Percentiles rank a stretch among this genome's conserved stretches.
Conservation (phyloP, 768 basidiomycete species). For the Mycena pura region DNA sequence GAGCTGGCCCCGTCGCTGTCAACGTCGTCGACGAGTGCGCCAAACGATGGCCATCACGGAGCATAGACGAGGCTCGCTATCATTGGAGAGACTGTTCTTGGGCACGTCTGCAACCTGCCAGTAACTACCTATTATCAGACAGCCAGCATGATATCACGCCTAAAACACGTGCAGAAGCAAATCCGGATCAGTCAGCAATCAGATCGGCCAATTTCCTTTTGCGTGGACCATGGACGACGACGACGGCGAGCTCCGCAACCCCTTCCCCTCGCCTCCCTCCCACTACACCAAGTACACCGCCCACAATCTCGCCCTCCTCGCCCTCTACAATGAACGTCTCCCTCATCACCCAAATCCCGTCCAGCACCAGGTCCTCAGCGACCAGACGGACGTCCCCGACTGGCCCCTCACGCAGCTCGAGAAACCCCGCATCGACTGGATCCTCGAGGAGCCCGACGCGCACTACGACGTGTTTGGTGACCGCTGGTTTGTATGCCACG, state of each 20-base stretch:
- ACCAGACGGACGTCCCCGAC: slow-evolving; percentile 77
- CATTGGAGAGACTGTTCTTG: too few relatives aligned
- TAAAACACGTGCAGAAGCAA: too few relatives aligned
- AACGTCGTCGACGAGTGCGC: too few relatives aligned
- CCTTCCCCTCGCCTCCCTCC: slow-evolving; percentile 89
- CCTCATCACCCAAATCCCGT: slow-evolving; percentile 50
- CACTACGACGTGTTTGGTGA: slow-evolving; percentile 88
- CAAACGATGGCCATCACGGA: too few relatives aligned
- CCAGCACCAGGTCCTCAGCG: slow-evolving; percentile 70
- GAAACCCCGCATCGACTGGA: slow-evolving; percentile 91
- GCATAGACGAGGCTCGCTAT: too few relatives aligned
- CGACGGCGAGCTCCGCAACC: slow-evolving; percentile 80
- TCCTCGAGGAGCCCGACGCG: slow-evolving; percentile 77
- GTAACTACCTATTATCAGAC: too few relatives aligned
- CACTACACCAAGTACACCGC: slow-evolving; percentile 81
- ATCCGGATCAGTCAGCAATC: too few relatives aligned
- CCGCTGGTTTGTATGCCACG: slow-evolving; percentile 78
- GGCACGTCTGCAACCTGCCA: too few relatives aligned
- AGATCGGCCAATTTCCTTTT: too few relatives aligned
- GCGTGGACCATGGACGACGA: slow-evolving; percentile 62
- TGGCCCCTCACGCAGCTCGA: slow-evolving; percentile 81
- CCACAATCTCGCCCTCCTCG: slow-evolving; percentile 74
- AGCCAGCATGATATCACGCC: too few relatives aligned
- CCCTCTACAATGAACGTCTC: slow-evolving; percentile 62
- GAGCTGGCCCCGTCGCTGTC: too few relatives aligned